Base-by-base conservation (phyloP, 495 filamentous ascomycete genomes). In the Annulohypoxylon stygium region DNA sequence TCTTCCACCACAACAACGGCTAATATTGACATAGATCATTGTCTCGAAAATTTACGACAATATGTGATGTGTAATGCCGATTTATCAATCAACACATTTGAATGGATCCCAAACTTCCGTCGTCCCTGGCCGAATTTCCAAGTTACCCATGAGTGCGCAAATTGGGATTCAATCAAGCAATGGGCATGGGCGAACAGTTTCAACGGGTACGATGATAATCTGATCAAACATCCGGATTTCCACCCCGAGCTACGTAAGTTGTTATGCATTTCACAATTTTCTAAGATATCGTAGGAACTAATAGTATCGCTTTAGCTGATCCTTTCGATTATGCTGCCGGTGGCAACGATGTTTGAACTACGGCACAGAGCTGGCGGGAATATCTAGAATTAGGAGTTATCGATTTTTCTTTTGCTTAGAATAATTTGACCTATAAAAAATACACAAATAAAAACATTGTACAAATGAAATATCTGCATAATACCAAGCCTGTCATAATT, bases 51-150 rank as follows among this genome's bases (percentile, higher is more conserved):
- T 48, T 20, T 48, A 48, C 45, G 45, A 16, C 45, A 48, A 20
- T 48, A 48, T 48, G 45, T 48, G 45, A 48, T 48, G 45, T 48
- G 45, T 16, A 48, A 48, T 48, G 45, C 45, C 6, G 45, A 48
- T 18, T 20, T 48, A 48, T 48, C 45, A 18, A 20, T 48, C 14
- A 48, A 48, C 45, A 48, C 45, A 3, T 48, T 48, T 48, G 45
- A 48, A 16, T 48, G 45, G 45, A 48, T 48, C 20, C 45, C 45
- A 18, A 48, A 48, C n/a, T 48, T 48, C 16, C 14, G 45, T 16
- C 45, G 45, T 20, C 45, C 45, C 4, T 48, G 45, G 45, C 45
- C 45, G 4, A 48, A 48, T 48, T 48, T 48, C 16, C 14, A 48
- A 48, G 45, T 48, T 48, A 20, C 16, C 7, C 45, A 48, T 18